Percentiles rank a stretch among this genome's conserved stretches.
phyloP scores from a whole-genome alignment of 2,329 filamentous ascomycete species.

The Drechslerella coelobrocha region DNA sequence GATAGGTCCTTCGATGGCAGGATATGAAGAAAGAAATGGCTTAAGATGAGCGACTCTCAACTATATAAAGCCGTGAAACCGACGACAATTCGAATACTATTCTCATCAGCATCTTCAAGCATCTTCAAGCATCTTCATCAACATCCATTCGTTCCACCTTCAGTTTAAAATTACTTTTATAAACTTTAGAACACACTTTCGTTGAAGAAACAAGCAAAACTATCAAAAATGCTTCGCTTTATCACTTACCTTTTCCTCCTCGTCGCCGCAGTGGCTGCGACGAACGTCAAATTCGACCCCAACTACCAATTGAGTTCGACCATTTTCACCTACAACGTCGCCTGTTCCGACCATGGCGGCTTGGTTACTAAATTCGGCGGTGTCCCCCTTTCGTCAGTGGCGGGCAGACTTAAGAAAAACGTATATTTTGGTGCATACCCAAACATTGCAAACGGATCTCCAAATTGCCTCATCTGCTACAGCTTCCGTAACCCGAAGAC shows the following conservation, averaged over 20 bases:
- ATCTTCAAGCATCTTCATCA: conserved; percentile 11
- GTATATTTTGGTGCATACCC: conserved; percentile 64
- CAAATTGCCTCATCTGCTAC: conserved; percentile 69
- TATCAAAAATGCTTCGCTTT: conserved; percentile 46
- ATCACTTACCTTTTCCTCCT: conserved; percentile 19
- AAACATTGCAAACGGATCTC: conserved; percentile 65
- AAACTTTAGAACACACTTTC: conserved; percentile 3
- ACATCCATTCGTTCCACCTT: conserved; percentile 31
- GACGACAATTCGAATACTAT: conserved; percentile 2
- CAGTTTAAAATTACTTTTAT: conserved; percentile 3
- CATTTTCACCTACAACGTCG: conserved; percentile 14
- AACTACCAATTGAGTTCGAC: conserved; percentile 12
- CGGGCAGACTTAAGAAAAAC: conserved; percentile 23
- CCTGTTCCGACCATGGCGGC: conserved; percentile 41
- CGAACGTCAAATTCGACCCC: conserved; percentile 19
- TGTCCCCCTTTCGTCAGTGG: conserved; percentile 2
- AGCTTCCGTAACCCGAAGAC: conserved; percentile 56
- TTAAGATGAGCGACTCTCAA: conserved; percentile 9
- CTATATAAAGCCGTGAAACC: conserved; percentile 32
- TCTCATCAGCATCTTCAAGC: conserved; percentile 18
- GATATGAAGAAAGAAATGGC: neutral
- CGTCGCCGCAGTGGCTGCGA: conserved; percentile 24
- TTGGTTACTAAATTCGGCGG: conserved; percentile 22
- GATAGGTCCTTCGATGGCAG: conserved; percentile 4
- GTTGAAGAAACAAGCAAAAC: conserved; percentile 18